Base-by-base conservation (phyloP, 1,284 basidiomycete genomes). In the Inonotus hispidus region DNA sequence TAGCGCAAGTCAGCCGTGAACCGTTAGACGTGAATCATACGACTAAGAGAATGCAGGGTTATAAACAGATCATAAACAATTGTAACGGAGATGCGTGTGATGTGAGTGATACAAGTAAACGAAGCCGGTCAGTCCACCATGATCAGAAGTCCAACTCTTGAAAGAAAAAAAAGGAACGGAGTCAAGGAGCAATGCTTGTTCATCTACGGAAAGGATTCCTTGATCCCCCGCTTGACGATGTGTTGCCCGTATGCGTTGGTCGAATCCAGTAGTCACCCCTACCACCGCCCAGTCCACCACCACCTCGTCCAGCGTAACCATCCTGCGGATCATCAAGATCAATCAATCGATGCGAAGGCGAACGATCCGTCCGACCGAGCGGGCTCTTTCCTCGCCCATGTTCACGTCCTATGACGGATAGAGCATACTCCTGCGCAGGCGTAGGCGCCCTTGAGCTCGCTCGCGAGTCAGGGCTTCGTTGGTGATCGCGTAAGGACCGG, bases 381-480 rank as follows among this genome's bases (percentile, higher is more conserved):
- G 41, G 53, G 39, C 53, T 49, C n/a, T 21, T 53, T 21, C 55
- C 53, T 16, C 61, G 56, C 13, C 49, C 45, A 21, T n/a, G 43
- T 21, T 60, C 53, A 19, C 61, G 61, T 6, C 49, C 56, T 53
- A 64, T 61, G 4, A 83, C 72, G 50, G 79, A 75, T 60, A 75
- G 73, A 52, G 80, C 81, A 63, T 87, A 88, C 60, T 71, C 74
- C 74, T 87, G 79, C 38, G 87, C 87, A 43, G 82, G 83, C 13
- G 84, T 85, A 27, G 66, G 72, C 55, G 72, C 70, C 41, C 60
- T 32, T 8, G 47, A 37, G 27, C 32, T 54, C 11, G 19, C 13
- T 43, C 38, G 38, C 2, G 38, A 3, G 66, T 21, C 66, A 59
- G 35, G 70, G 68, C 2, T 66, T 7, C 19, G 45, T 19, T 49